phyloP scores from a whole-genome alignment of 2,329 filamentous ascomycete genomes.

The Cladosporium austrohemisphaericum region DNA sequence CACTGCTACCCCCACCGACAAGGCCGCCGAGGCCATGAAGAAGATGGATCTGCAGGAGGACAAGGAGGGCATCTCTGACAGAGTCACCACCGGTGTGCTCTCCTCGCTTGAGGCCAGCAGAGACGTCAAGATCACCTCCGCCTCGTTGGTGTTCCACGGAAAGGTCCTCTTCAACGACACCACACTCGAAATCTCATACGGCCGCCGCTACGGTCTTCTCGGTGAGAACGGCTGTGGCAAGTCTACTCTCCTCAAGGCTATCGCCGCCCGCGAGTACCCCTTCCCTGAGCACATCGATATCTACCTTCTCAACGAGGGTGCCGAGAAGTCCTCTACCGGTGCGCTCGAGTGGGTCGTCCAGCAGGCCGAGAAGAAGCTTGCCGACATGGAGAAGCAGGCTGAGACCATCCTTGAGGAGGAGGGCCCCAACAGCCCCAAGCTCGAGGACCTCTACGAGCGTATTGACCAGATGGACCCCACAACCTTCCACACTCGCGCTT shows the following conservation, averaged over 20 bases:
- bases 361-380: constrained; percentile 90
- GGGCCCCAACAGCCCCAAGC: constrained; percentile 81
- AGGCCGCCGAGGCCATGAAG: constrained; percentile 65
- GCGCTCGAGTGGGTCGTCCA: constrained; percentile 96
- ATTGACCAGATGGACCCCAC: constrained; percentile 99
- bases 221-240: constrained; percentile 99
- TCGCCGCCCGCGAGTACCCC: constrained; percentile 88
- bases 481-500: constrained; percentile 92
- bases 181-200: constrained; percentile 87
- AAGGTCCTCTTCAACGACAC: constrained; percentile 93
- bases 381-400: constrained; percentile 79
- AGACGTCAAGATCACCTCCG: constrained; percentile 95
- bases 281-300: constrained; percentile 97
- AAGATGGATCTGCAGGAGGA: constrained; percentile 91
- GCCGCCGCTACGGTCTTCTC: constrained; percentile 86
- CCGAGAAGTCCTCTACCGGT: constrained; percentile 80
- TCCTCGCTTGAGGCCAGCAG: constrained; percentile 78
- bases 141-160: constrained; percentile 94
- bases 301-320: constrained; percentile 96
- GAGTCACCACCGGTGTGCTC: constrained; percentile 95
- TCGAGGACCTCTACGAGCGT: constrained; percentile 97
- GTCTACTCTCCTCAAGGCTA: constrained; percentile 94
- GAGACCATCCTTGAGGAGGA: constrained; percentile 89
- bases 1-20: constrained; percentile 67
- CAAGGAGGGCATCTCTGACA: constrained; percentile 91